Base-by-base conservation (phyloP, 2,329 filamentous ascomycete species). In the Stagonosporopsis tanaceti region DNA sequence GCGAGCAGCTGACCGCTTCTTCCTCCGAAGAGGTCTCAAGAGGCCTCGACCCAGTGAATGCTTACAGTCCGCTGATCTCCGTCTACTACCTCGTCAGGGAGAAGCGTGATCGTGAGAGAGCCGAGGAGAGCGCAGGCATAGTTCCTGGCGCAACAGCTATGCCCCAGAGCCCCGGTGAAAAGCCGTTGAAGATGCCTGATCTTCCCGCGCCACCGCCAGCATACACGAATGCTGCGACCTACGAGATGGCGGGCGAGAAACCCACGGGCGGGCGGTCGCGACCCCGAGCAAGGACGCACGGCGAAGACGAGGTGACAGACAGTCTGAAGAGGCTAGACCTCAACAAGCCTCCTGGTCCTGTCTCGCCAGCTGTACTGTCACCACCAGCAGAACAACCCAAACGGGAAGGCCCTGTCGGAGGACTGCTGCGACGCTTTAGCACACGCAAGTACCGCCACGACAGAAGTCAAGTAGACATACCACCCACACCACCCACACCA, bases 1-100 rank as follows among this genome's bases (percentile, higher is more conserved):
- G 91, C 64, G 95, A 98, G 72, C 97, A 93, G 3, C 80, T 99
- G 62, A 84, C 85, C 5, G 89, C 88, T 1, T 89, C 91, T n/a
- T 98, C 94, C 48, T 86, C 88, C 1, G 95, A 99, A 75, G 91
- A 90, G 4, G 82, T 98, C 17, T 88, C 92, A 63, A 80, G 94
- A 32, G 93, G 93, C 11, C 86, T 85, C 54, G 95, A 99, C 70
- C 93, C 95, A 0, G 80, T 96, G 56, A 98, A 98, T 75, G 95
- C 95, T 4, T 99, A 91, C 75, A 94, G 91, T 68, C 95, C 95
- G 7, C 81, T 98, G 14, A 83, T 98, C 7, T 98, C 95, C 1
- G 89, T 99, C 14, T 99, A 99, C 77, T 96, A 96, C 70, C 85
- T 99, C 3, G 95, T 97, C n/a, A 89, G 87, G 65, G 95, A 99